These are phyloP conservation scores for Dictyophora rubrovolvata DNA, from an alignment of 768 basidiomycete genomes.

Conservation along the genomic window DNA sequence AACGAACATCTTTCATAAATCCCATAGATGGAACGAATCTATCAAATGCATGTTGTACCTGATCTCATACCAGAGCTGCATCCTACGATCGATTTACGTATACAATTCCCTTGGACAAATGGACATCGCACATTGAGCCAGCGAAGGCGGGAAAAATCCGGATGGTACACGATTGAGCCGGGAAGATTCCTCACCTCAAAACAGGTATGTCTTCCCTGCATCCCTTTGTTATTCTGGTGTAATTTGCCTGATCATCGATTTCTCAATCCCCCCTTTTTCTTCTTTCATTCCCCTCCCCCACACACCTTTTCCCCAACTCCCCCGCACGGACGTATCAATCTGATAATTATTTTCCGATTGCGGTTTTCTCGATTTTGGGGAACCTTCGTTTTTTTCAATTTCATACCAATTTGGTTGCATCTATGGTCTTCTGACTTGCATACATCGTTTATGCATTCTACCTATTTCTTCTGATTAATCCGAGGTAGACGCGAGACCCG, in stretches of 20 bases:
- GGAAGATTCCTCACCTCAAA: conserved; percentile 58
- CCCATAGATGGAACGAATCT: conserved; percentile 79
- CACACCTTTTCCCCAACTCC: not conserved
- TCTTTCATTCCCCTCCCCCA: not conserved
- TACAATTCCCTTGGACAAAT: conserved; percentile 40
- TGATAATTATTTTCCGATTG: not conserved
- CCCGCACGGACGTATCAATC: not conserved
- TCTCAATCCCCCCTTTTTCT: not conserved
- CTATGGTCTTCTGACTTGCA: not conserved
- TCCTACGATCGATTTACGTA: conserved; percentile 65
- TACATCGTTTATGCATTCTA: not conserved
- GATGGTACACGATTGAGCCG: conserved; percentile 47
- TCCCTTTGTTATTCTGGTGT: not conserved
- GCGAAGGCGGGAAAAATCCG: conserved; percentile 17
- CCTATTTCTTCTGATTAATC: not conserved
- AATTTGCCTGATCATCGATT: not conserved
- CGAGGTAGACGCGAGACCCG: conserved; percentile 46
- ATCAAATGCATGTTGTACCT: conserved; percentile 86
- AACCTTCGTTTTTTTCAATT: not conserved
- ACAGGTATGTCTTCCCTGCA: conserved; percentile 38
- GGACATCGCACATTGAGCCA: conserved; percentile 18
- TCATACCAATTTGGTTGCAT: not conserved
- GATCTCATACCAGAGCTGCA: conserved; percentile 67
- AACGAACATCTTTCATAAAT: not conserved
- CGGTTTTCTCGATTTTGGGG: not conserved